Conservation (phyloP, 306 rosid genomes). For the Lagenaria siceraria region DNA sequence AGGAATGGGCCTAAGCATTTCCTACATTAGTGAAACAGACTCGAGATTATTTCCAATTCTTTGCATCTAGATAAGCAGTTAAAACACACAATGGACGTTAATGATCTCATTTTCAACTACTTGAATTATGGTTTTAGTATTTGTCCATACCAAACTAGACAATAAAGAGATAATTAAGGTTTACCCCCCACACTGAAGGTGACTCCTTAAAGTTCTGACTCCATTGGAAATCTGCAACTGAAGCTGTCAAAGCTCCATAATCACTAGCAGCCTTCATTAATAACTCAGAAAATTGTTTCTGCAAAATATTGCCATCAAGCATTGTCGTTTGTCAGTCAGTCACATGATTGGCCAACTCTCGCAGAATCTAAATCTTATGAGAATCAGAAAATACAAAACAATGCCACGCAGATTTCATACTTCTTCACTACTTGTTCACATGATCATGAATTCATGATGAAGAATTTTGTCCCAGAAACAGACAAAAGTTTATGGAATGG, state of each 20-base stretch:
- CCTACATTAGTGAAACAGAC: constrained; percentile 26
- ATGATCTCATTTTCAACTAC: neutral
- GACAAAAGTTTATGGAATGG: constrained; percentile 2
- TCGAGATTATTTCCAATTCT: neutral
- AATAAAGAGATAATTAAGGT: neutral
- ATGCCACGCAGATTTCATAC: neutral
- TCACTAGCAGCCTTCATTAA: constrained; percentile 97
- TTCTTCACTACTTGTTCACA: neutral
- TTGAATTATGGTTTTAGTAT: neutral
- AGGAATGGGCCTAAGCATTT: constrained; percentile 97
- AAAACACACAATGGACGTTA: too few species aligned
- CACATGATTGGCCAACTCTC: neutral
- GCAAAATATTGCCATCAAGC: constrained; percentile 23
- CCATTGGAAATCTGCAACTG: constrained; percentile 96
- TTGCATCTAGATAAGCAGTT: too few species aligned
- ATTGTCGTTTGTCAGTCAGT: constrained; percentile 5
- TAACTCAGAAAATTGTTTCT: constrained; percentile 94
- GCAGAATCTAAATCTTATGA: neutral
- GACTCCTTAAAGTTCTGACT: constrained; percentile 95
- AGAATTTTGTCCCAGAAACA: neutral
- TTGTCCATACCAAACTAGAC: neutral
- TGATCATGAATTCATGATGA: neutral
- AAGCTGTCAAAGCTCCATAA: constrained; percentile 88
- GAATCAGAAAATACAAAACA: constrained; percentile 1
- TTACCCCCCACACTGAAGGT: constrained; percentile 97